Percentiles rank a stretch among this genome's conserved stretches.
phyloP scores from a whole-genome alignment of 2,329 filamentous ascomycete genomes.

The Podosphaera aphanis region DNA sequence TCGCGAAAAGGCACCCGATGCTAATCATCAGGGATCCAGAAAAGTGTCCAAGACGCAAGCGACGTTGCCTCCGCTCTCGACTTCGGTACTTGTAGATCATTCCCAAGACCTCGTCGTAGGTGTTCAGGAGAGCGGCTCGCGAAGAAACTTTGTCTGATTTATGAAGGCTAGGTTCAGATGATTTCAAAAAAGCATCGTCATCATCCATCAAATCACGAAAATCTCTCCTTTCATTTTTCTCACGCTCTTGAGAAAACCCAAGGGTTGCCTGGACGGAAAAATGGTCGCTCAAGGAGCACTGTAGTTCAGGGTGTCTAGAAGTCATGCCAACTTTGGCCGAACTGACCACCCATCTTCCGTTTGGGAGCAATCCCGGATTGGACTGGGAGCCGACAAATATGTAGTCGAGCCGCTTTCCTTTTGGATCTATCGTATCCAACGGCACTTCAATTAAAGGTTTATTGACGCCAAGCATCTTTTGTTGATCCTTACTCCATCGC shows the following conservation, averaged over 20 bases:
- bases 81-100: slow-evolving; percentile 43
- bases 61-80: slow-evolving; percentile 50
- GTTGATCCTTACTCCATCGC: slow-evolving; percentile 58
- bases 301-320: slow-evolving; percentile 53
- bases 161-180: slow-evolving; percentile 1
- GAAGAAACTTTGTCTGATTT: slow-evolving; percentile 7
- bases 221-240: slow-evolving; percentile 4
- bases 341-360: slow-evolving; percentile 41
- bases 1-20: slow-evolving; percentile 51
- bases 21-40: slow-evolving; percentile 39
- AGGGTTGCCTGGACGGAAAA: slow-evolving; percentile 76
- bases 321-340: slow-evolving; percentile 56
- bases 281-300: slow-evolving; percentile 81
- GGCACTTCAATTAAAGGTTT: slow-evolving; percentile 36
- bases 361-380: slow-evolving; percentile 10
- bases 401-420: slow-evolving; percentile 80
- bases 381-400: slow-evolving; percentile 51
- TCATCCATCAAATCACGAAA: slow-evolving; percentile 2
- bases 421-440: slow-evolving; percentile 41
- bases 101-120: slow-evolving; percentile 50
- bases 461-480: slow-evolving; percentile 41
- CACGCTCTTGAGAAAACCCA: slow-evolving; percentile 7
- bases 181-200: slow-evolving; percentile 4
- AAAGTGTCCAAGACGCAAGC: slow-evolving; percentile 54
- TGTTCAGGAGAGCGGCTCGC: slow-evolving; percentile 18